Base-by-base conservation (phyloP, 1,139 yeast genomes). In the Suhomyces coccinellae region DNA sequence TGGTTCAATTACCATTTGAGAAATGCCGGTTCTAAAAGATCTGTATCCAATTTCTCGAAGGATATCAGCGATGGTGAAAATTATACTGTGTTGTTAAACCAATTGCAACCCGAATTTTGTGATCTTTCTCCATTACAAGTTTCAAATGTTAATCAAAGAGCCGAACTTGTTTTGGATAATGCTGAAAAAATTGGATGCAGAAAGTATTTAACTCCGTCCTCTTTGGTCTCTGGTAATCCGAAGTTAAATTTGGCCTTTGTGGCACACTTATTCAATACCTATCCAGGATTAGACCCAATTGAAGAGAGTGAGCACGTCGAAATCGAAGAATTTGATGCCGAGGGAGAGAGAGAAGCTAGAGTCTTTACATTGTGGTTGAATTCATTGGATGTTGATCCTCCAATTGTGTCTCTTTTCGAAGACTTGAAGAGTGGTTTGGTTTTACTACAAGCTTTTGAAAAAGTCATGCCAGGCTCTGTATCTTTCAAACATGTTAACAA, bases 281-380 rank as follows among this genome's bases (percentile, higher is more conserved):
- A 89, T 61, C 99, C 99, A 42, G 98, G 99, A 42, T 79, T 93
- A 57, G 98, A 90, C 51, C 98, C 99, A 51, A 81, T 93, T 54
- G 95, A 89, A 61, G 99, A 93, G 67, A 81, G 77, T 49, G 99
- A 93, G 65, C 85, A 83, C 59, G 86, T 87, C 26, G 95, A 85
- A 60, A 87, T 91, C 56, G 93, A 86, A 65, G 99, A 90, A 56
- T 93, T 95, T 60, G 99, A 93, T 65, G 99, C 99, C 14, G 99
- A 95, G 71, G 99, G 99, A 52, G 99, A 93, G 71, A 86, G 99
- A 71, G 99, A 93, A 72, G 99, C 99, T 1, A 83, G 99, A 65
- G 99, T 93, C 5, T 93, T 93, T 69, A 95, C 99, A 11, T 75
- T 93, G 58, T 93, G 99, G 99, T 81, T 93, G 62, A 93, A 93